phyloP scores from a whole-genome alignment of 352 stramenopile species.

The Phytophthora ramorum region DNA sequence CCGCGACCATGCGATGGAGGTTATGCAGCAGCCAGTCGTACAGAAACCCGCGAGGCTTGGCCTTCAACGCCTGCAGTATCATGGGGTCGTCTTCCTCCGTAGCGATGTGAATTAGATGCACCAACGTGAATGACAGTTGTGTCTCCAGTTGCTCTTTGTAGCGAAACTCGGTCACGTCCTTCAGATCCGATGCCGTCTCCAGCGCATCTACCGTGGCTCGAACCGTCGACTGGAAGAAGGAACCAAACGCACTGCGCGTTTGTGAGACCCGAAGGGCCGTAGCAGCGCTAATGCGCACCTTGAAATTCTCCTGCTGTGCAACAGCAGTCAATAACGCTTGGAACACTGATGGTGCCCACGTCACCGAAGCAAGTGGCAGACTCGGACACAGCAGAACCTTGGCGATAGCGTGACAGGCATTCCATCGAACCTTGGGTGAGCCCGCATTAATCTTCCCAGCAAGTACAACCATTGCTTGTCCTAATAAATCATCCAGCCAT shows the following conservation, averaged over 20 bases:
- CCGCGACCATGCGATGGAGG: conserved; percentile 79
- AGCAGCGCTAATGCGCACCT: conserved; percentile 86
- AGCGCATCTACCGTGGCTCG: conserved; percentile 74
- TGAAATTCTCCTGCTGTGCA: conserved; percentile 90
- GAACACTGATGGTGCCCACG: conserved; percentile 82
- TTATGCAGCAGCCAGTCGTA: conserved; percentile 92
- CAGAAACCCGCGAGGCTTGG: conserved; percentile 77
- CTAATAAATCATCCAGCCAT: conserved; percentile 62
- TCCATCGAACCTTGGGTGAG: conserved; percentile 88
- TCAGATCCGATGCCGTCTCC: conserved; percentile 85
- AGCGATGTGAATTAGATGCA: conserved; percentile 83
- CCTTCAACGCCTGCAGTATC: conserved; percentile 70
- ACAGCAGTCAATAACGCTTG: conserved; percentile 80
- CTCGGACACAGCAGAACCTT: conserved; percentile 84
- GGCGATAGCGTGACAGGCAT: conserved; percentile 88
- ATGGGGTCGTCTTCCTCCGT: conserved; percentile 74
- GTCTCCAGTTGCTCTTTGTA: conserved; percentile 91
- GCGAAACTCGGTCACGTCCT: conserved; percentile 90
- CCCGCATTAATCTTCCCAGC: conserved; percentile 80
- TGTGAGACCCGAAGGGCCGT: conserved; percentile 79
- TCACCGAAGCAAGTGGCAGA: conserved; percentile 76
- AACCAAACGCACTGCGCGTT: conserved; percentile 71
- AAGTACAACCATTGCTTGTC: conserved; percentile 73
- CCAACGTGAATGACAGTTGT: conserved; percentile 86
- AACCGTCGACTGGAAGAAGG: conserved; percentile 74